Conservation (phyloP, 2,329 filamentous ascomycete species). For the Alternaria tenuissima region DNA sequence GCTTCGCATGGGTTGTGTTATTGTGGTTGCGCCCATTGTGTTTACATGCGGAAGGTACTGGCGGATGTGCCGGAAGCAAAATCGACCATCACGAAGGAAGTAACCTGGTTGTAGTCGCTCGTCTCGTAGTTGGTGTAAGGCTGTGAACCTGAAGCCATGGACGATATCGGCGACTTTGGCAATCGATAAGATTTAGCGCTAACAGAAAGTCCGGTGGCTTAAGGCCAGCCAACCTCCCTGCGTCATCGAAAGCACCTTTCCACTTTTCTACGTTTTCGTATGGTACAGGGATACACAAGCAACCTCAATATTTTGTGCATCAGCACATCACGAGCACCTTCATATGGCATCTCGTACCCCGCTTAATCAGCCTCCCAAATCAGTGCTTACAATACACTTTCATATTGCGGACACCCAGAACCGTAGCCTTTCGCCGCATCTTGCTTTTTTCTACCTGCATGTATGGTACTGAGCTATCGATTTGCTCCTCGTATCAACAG, state of each 20-base stretch:
- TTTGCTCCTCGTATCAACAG: constrained; percentile 14
- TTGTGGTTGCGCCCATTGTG: background rate
- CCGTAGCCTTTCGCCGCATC: background rate
- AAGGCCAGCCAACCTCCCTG: background rate
- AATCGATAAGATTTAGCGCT: constrained; percentile 9
- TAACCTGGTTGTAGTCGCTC: background rate
- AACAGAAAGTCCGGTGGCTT: constrained; percentile 1
- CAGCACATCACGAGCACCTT: constrained; percentile 1
- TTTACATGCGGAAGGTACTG: background rate
- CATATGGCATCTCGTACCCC: constrained; percentile 9
- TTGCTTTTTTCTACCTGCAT: constrained; percentile 12
- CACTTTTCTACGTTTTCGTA: background rate
- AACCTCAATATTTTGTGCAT: background rate
- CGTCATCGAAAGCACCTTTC: constrained; percentile 6
- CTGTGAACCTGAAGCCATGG: background rate
- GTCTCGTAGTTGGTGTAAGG: background rate
- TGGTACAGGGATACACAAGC: background rate
- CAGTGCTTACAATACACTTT: constrained; percentile 11
- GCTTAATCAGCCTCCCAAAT: constrained; percentile 23
- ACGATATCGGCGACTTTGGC: background rate
- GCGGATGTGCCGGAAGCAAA: background rate
- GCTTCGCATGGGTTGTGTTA: background rate
- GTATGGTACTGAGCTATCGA: constrained; percentile 19
- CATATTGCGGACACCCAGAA: constrained; percentile 24
- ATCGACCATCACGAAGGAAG: background rate